Percentiles rank a stretch among this genome's conserved stretches.
phyloP scores from a whole-genome alignment of 2,329 filamentous ascomycete species.

The Elsinoe arachidis region DNA sequence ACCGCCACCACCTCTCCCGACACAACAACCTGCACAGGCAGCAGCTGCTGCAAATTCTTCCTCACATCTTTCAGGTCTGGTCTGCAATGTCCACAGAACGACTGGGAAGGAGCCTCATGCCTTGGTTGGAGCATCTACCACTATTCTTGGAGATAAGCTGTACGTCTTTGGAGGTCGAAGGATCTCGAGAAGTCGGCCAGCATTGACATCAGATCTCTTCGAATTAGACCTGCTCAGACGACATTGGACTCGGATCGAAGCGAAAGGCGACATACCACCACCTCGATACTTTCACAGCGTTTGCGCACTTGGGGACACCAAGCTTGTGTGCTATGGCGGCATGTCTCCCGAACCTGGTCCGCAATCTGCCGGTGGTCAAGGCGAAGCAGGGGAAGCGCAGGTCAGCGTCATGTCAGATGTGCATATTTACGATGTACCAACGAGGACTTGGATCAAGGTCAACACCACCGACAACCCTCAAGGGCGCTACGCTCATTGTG shows the following conservation, averaged over 20 bases:
- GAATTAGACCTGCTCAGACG: constrained; percentile 84
- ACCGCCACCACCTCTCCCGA: constrained; percentile 11
- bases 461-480: constrained; percentile 68
- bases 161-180: constrained; percentile 93
- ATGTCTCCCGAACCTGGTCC: constrained; percentile 64
- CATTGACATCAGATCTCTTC: constrained; percentile 83
- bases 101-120: constrained; percentile 87
- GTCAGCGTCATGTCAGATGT: constrained; percentile 98
- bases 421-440: constrained; percentile 82
- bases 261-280: constrained; percentile 74
- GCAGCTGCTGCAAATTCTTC: constrained; percentile 34
- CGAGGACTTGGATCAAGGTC: constrained; percentile 76
- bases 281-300: constrained; percentile 96
- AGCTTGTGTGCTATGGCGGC: constrained; percentile 94
- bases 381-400: constrained; percentile 19
- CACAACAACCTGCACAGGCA: constrained; percentile 21
- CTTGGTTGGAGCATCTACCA: constrained; percentile 89
- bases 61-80: constrained; percentile 56
- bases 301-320: constrained; percentile 85
- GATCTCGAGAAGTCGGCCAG: constrained; percentile 72
- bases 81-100: constrained; percentile 66
- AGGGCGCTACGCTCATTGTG: constrained; percentile 93
- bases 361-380: constrained; percentile 52
- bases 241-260: constrained; percentile 87
- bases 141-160: constrained; percentile 86